A percentile compares a stretch with the other conserved stretches of the same genome.
Evolutionary conservation across 2,329 filamentous ascomycete genomes (phyloP).

Genomic region (Verticillium tricorpus): DNA sequence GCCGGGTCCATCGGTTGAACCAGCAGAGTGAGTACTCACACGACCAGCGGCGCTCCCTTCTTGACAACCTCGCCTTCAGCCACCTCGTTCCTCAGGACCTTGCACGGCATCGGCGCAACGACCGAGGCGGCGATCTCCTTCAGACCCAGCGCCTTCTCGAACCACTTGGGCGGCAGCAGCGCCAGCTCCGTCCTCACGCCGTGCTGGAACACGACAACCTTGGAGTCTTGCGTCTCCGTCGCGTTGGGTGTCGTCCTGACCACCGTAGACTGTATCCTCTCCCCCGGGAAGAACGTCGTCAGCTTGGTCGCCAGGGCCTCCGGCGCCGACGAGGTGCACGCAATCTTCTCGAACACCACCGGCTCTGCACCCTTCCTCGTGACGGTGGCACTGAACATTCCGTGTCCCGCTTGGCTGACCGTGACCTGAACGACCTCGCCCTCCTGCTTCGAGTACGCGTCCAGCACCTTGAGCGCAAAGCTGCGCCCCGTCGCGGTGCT

Average conservation of each 20-base stretch:
- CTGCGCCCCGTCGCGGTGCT: constrained; percentile 37
- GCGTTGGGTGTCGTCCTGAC: constrained; percentile 43
- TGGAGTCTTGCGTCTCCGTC: constrained; percentile 47
- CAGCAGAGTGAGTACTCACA: constrained; percentile 45
- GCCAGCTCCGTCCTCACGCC: constrained; percentile 55
- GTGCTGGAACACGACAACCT: constrained; percentile 73
- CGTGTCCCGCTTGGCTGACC: constrained; percentile 42
- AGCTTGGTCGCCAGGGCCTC: constrained; percentile 44
- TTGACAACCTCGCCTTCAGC: constrained; percentile 74
- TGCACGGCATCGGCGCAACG: constrained; percentile 94
- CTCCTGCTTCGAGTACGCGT: constrained; percentile 59
- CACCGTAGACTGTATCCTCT: constrained; percentile 75
- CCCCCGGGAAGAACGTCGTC: constrained; percentile 75
- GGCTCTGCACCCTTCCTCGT: constrained; percentile 35
- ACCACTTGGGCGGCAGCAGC: constrained; percentile 68
- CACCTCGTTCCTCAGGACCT: constrained; percentile 87
- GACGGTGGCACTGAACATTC: constrained; percentile 42
- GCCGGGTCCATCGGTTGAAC: constrained; percentile 6
- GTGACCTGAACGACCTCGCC: constrained; percentile 55
- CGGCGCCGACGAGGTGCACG: neutral
- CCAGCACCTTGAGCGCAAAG: constrained; percentile 51
- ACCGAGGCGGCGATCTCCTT: constrained; percentile 81
- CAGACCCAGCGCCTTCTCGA: constrained; percentile 78
- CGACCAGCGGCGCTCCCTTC: constrained; percentile 82
- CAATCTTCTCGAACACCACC: constrained; percentile 29